Base-by-base conservation (phyloP, 1,139 yeast species). In the Nakaseomyces uthaithaninus region DNA sequence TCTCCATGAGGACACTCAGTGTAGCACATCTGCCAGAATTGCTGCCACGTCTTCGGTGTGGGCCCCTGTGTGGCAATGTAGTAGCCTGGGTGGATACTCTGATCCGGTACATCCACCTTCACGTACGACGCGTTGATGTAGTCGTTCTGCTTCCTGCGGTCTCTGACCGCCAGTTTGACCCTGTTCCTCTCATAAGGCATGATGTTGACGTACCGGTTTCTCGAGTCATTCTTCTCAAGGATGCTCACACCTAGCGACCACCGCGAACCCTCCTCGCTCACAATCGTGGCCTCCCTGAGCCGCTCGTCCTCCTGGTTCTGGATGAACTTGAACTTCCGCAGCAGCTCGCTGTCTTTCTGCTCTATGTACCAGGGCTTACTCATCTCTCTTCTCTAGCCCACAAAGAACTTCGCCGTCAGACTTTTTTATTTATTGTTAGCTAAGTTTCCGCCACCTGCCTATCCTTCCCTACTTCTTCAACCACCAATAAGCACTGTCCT, bases 11-110 rank as follows among this genome's bases (percentile, higher is more conserved):
- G 64, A 20, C 53, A 60, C 47, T 73, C 69, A 38, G 70, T 65
- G 48, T 69, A 74, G 28, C 83, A 76, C 95, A 86, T 86, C 42
- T 80, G 78, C 98, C 95, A 89, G 57, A 85, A 86, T 53, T 83
- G 89, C 27, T 65, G 69, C 41, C 68, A 65, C 0, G 96, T 87
- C 10, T 54, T 42, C 2, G 57, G 55, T 4, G 78, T 66, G 0
- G 98, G 97, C 0, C 96, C 89, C 55, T 80, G 85, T 1, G 80
- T 67, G 1, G 82, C 80, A 35, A 79, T 74, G 47, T 74, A 76
- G 27, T 54, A 47, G 1, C 53, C 51, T 23, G 53, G 51, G 41
- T 51, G 34, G 41, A 41, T 44, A 36, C 48, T 53, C 41, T 52
- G 53, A 18, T 50, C 46, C 15, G 52, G 45, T 23, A 51, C 46